Evolutionary conservation across 2,329 filamentous ascomycete genomes (phyloP).

Genomic region (Cadophora malorum): DNA sequence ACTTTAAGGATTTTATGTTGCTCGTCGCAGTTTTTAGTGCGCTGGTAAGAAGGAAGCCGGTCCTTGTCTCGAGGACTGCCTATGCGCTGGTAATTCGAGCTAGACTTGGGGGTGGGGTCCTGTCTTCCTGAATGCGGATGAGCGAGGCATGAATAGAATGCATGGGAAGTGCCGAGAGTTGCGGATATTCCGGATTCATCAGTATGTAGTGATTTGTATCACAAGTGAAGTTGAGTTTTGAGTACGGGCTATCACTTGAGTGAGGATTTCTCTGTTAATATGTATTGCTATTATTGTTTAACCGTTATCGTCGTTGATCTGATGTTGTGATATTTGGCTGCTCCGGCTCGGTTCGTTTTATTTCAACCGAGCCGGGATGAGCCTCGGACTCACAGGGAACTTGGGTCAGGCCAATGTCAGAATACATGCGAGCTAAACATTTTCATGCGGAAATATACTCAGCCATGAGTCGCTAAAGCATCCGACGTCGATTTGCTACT

Average conservation of each 20-base stretch:
- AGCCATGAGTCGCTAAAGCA: not conserved
- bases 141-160: not conserved
- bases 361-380: constrained; percentile 1
- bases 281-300: too few relatives aligned
- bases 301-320: not conserved
- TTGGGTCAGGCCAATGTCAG: not conserved
- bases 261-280: not conserved
- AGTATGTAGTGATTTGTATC: not conserved
- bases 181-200: not conserved
- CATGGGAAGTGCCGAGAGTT: not conserved
- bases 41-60: not conserved
- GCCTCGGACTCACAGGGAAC: not conserved
- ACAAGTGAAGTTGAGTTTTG: not conserved
- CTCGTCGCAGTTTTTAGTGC: constrained; percentile 10
- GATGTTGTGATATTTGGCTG: not conserved
- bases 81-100: not conserved
- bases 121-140: not conserved
- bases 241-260: not conserved
- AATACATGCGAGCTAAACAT: not conserved
- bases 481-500: not conserved
- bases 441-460: not conserved
- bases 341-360: not conserved
- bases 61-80: not conserved
- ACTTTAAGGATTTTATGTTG: not conserved
- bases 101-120: not conserved